Evolutionary conservation across 2,329 filamentous ascomycete genomes (phyloP), one percentile per base, ranked within the genome.

Genomic region (Paracoccidioides lutzii): DNA sequence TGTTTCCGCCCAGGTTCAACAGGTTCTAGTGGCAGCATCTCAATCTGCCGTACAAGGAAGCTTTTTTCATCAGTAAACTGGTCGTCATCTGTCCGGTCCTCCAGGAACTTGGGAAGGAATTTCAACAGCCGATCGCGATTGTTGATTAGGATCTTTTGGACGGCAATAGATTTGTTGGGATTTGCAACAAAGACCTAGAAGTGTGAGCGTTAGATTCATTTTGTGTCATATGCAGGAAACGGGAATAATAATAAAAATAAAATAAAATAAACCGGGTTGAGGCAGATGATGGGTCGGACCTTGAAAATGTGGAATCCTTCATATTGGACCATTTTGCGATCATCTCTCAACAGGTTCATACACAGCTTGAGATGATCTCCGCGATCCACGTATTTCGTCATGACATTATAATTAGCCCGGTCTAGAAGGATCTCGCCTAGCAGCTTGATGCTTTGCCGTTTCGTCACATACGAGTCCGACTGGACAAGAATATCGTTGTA

Each of bases 221-320:
- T 22, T 22, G 22, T 22, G 22, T 22, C 22, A 22, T 22, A 22
- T 22, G 22, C 22, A 22, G 2, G 22, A 22, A 22, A 22, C 22
- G 22, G 2, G 22, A 22, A 22, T 22, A 33, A 6, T 35, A 3
- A 14, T 12, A 28, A 14, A 14, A 15, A 46, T 46, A 6, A 35
- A n/a, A 46, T 4, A 32, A 14, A 33, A 0, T 15, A 46, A 46
- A 8, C 12, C 8, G 12, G 30, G 30, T 22, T 37, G 14, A 38
- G 7, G 12, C 15, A 22, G 42, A 9, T 48, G 28, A 44, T 22
- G 10, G 32, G 33, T 58, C 63, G 59, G 66, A 82, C 81, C 77
- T 98, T 98, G 80, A 98, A 98, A 44, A 98, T 91, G 69, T 98
- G 93, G 70, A 98, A 98, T 6, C 90, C 93, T 71, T 98, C 93